These are phyloP conservation scores for Cercospora sesami DNA, from an alignment of 2,329 filamentous ascomycete species.

Conservation along the genomic window DNA sequence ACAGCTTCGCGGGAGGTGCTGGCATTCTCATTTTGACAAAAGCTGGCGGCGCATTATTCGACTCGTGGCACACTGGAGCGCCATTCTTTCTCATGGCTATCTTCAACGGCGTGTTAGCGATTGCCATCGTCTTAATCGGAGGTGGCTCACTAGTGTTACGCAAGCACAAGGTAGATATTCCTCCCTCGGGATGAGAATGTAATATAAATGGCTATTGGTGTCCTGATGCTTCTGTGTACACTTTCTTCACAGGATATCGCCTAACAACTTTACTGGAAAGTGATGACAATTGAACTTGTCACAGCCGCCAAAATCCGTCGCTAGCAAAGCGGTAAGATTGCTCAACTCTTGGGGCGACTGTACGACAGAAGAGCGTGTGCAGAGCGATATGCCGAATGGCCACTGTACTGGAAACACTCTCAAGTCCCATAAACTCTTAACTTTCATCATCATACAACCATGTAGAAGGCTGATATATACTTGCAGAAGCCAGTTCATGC, in stretches of 20 bases:
- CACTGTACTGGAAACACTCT: not conserved
- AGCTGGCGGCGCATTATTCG: conserved; percentile 82
- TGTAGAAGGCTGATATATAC: not conserved
- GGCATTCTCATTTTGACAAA: conserved; percentile 92
- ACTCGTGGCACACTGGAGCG: conserved; percentile 68
- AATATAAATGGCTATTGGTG: not conserved
- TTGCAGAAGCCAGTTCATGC: conserved; percentile 5
- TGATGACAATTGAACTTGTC: not conserved
- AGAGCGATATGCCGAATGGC: not conserved
- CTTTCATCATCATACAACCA: conserved; percentile 1
- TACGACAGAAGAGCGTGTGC: not conserved
- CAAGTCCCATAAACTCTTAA: not conserved
- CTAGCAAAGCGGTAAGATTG: no score
- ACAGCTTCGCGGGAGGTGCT: conserved; percentile 84
- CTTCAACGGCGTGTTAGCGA: conserved; percentile 75
- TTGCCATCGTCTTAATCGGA: conserved; percentile 40
- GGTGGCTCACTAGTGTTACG: conserved; percentile 19
- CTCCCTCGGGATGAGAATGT: not conserved
- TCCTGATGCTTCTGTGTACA: not conserved
- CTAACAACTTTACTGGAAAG: not conserved
- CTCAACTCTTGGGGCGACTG: no score
- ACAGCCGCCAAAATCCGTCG: not conserved
- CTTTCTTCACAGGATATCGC: not conserved
- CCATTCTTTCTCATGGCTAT: conserved; percentile 93
- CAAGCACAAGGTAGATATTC: conserved; percentile 3